These are phyloP conservation scores for Pelargonium exstipulatum DNA, from an alignment of 441 rosid genomes.

Conservation along the genomic window DNA sequence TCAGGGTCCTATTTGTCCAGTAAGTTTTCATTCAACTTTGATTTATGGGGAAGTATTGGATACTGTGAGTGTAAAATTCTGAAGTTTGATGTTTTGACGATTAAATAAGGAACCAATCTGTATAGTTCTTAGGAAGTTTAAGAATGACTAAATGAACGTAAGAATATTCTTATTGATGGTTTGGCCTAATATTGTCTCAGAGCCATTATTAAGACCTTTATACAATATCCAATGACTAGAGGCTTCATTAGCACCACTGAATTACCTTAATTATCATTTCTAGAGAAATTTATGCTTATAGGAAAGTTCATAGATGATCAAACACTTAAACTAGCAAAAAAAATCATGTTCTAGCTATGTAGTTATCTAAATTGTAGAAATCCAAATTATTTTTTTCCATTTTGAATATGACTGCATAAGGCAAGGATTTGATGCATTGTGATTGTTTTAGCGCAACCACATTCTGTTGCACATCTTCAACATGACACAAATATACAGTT, in stretches of 20 bases:
- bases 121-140: not conserved
- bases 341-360: conserved; percentile 6
- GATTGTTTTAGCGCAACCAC: not conserved
- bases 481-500: not conserved
- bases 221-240: not conserved
- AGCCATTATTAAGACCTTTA: not conserved
- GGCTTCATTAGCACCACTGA: not conserved
- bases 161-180: not conserved
- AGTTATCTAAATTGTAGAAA: not conserved
- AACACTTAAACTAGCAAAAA: not conserved
- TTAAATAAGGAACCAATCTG: not conserved
- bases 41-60: not conserved
- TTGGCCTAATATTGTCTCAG: not conserved
- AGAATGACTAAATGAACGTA: not conserved
- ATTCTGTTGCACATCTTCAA: conserved; percentile 9
- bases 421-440: not conserved
- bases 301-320: not conserved
- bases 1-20: conserved; percentile 88
- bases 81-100: not conserved
- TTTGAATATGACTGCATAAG: not conserved
- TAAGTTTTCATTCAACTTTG: conserved; percentile 34
- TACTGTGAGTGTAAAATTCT: conserved; percentile 4
- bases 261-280: not conserved
- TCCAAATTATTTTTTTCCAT: not conserved
- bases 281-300: conserved; percentile 6